These are phyloP conservation scores for Helianthus tuberosus DNA, from an alignment of 129 eudicot genomes.

Conservation along the genomic window DNA sequence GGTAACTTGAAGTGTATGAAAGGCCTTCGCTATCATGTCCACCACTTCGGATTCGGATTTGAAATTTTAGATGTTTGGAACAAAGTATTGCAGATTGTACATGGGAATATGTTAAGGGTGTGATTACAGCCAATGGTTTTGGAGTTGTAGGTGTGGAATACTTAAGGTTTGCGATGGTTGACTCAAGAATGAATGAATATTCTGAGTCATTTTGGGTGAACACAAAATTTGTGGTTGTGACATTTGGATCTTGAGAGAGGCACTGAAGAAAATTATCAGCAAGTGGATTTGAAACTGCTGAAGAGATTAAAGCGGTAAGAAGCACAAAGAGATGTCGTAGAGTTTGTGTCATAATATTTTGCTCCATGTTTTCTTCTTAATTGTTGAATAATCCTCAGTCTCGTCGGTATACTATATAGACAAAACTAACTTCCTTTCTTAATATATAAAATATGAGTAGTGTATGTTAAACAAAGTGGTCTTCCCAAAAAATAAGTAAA, in stretches of 20 bases:
- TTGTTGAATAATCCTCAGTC: background rate
- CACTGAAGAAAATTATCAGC: conserved; percentile 23
- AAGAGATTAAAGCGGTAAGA: background rate
- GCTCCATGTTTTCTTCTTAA: background rate
- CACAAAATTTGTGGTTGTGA: no score
- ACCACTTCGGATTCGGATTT: conserved; percentile 3
- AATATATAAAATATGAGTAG: background rate
- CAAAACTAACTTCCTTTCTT: background rate
- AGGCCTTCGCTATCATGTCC: background rate
- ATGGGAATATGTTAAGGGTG: no score
- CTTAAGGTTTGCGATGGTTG: background rate
- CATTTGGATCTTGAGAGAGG: conserved; percentile 1
- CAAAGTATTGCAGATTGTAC: no score
- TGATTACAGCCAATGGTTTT: no score
- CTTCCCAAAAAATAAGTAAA: no score
- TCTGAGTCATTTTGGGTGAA: no score
- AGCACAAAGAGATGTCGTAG: background rate
- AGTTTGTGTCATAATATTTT: background rate
- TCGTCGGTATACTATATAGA: background rate
- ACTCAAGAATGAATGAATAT: background rate
- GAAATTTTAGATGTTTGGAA: background rate
- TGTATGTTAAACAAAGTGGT: background rate
- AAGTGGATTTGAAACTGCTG: conserved; percentile 8
- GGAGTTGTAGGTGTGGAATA: no score
- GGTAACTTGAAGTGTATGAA: background rate